phyloP scores from a whole-genome alignment of 2,329 filamentous ascomycete species.

The Reticulascus tulasneorum region DNA sequence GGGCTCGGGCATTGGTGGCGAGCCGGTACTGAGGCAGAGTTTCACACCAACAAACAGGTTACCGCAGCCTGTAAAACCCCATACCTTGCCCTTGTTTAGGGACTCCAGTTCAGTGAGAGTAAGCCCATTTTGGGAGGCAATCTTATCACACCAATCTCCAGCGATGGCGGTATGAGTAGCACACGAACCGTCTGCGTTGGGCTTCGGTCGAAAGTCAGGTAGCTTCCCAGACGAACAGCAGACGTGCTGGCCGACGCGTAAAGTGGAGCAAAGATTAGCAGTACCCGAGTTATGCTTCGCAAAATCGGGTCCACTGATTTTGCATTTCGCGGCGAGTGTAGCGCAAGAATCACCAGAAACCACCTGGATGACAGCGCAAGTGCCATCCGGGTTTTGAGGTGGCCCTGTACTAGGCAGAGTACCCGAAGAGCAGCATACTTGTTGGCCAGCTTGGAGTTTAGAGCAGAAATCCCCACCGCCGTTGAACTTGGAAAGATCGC shows the following conservation, averaged over 20 bases:
- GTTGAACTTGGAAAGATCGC: constrained; percentile 27
- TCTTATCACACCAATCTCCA: constrained; percentile 27
- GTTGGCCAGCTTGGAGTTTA: constrained; percentile 14
- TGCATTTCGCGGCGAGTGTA: constrained; percentile 19
- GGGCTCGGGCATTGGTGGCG: constrained; percentile 26
- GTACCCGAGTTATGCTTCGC: constrained; percentile 24
- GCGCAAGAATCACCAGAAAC: constrained; percentile 19
- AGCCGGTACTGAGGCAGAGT: constrained; percentile 31
- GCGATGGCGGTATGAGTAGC: constrained; percentile 24
- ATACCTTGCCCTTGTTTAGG: constrained; percentile 34
- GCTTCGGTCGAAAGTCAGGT: constrained; percentile 31
- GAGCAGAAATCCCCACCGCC: constrained; percentile 15
- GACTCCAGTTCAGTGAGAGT: constrained; percentile 27
- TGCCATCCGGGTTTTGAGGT: constrained; percentile 12
- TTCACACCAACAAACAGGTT: constrained; percentile 18
- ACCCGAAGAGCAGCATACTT: constrained; percentile 18
- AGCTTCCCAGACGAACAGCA: constrained; percentile 32
- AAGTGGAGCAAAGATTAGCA: constrained; percentile 21
- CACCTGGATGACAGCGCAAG: constrained; percentile 7
- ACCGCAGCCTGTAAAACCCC: constrained; percentile 31
- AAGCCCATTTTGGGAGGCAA: constrained; percentile 27
- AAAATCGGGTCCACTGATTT: constrained; percentile 19
- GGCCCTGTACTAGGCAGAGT: constrained; percentile 15
- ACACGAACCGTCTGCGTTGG: constrained; percentile 28
- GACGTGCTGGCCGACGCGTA: constrained; percentile 27